Conservation (phyloP, 768 basidiomycete genomes). For the Suillus subluteus region DNA sequence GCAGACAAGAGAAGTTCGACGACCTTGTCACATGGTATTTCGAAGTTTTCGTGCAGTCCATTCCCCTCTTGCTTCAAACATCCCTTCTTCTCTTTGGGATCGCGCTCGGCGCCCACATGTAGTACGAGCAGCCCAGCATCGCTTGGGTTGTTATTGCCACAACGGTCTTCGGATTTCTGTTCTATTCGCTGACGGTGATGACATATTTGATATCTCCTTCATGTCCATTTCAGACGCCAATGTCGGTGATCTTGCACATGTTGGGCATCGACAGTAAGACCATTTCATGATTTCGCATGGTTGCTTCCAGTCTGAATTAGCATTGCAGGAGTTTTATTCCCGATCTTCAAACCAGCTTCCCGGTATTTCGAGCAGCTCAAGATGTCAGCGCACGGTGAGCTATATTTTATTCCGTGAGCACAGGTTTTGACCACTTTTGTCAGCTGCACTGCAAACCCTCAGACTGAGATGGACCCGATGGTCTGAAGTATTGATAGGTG, state of each 20-base stretch:
- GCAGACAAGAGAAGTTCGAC: slow-evolving; percentile 14
- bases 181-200: not conserved
- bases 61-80: slow-evolving; percentile 17
- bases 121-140: not conserved
- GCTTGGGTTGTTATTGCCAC: slow-evolving; percentile 1
- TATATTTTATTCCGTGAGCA: not conserved
- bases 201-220: not conserved
- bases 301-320: not conserved
- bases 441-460: not conserved
- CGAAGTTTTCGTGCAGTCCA: slow-evolving; percentile 8
- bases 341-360: not conserved
- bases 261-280: not conserved
- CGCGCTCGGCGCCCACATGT: slow-evolving; percentile 10
- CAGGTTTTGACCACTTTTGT: not conserved
- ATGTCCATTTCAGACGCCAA: slow-evolving; percentile 11
- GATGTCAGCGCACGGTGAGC: not conserved
- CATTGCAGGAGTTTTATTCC: not conserved
- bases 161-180: not conserved
- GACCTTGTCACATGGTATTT: slow-evolving; percentile 18
- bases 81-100: slow-evolving; percentile 17
- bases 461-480: not conserved
- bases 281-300: not conserved
- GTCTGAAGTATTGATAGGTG: not conserved
- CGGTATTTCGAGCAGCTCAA: not conserved
- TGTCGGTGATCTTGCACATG: not conserved